phyloP scores from a whole-genome alignment of 768 basidiomycete species.

The Pulveroboletus sp. region DNA sequence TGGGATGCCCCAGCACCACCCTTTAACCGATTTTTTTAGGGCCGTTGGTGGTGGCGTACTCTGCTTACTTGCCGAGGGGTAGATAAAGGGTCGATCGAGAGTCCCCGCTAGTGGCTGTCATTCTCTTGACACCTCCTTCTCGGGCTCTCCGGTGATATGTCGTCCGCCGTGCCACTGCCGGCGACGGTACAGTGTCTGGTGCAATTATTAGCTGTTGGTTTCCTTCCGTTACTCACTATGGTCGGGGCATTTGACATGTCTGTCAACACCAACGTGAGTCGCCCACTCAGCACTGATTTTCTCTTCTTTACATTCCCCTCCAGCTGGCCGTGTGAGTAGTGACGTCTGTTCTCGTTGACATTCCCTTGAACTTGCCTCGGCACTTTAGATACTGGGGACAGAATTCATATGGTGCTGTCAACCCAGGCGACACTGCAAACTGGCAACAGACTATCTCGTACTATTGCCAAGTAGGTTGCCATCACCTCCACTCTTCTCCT shows the following conservation, averaged over 20 bases:
- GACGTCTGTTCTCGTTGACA: not conserved
- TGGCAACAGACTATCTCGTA: constrained; percentile 32
- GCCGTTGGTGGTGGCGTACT: too few species aligned
- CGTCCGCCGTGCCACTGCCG: not conserved
- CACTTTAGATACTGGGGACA: constrained; percentile 34
- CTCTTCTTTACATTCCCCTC: not conserved
- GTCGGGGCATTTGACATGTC: constrained; percentile 14
- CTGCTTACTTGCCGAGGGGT: not conserved
- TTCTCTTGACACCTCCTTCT: not conserved
- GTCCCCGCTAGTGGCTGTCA: too few species aligned
- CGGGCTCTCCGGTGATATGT: not conserved
- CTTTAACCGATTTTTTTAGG: not conserved
- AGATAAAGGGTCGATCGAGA: constrained; percentile 8
- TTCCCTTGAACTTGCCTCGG: not conserved
- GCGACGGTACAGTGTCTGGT: not conserved
- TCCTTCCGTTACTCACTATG: not conserved
- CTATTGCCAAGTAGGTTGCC: constrained; percentile 27
- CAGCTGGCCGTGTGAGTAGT: constrained; percentile 19
- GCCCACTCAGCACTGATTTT: not conserved
- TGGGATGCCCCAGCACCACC: not conserved
- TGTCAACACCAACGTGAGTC: constrained; percentile 21
- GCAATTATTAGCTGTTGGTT: not conserved
- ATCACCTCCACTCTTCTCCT: not conserved
- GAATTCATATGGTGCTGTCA: constrained; percentile 34
- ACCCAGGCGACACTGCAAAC: constrained; percentile 25